Evolutionary conservation across 305 asterid species (phyloP), one percentile per base, ranked within the genome.

Genomic region (Andrographis paniculata): DNA sequence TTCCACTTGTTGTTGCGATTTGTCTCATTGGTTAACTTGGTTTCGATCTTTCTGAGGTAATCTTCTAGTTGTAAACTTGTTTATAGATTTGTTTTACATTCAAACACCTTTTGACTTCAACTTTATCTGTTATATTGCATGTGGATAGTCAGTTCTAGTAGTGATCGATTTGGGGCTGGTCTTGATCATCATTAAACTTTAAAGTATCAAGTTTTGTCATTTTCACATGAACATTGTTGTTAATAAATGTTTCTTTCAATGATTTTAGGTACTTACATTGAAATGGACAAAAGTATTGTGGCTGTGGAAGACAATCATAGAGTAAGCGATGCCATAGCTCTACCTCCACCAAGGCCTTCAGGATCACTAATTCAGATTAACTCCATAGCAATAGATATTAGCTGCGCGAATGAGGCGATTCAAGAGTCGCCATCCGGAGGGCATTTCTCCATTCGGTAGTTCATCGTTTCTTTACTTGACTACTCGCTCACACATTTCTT

Each of bases 371-470:
- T 87, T 53, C 75, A 61, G 60, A 71, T 84, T 37, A 69, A 66
- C 33, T 69, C 86, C 4, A 73, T 84, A 35, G 69, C 63, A 13
- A 73, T 84, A 49, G 87, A 72, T 31, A 73, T 88, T 39, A 48
- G 69, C 42, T 18, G 69, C 59, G 53, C 66, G 11, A 59, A 14
- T 58, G 73, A 63, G 54, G 69, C 40, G 56, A 59, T 55, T 33
- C 73, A 65, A 63, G 73, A 65, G 65, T 13, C 60, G 37, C 80
- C 59, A 13, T 48, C 7, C 14, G 73, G 76, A 17, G 70, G 61
- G 20, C 81, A 81, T 55, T 87, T 87, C 52, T 71, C 94, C 4
- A 75, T 83, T 17, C 94, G 94, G 96, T 78, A 50, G 68, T 75
- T 13, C n/a, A n/a, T 20, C 59, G 12, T 61, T 38, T 10, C 28